phyloP scores from a whole-genome alignment of 192 early-diverging fungal genomes.

The Linnemannia elongata region DNA sequence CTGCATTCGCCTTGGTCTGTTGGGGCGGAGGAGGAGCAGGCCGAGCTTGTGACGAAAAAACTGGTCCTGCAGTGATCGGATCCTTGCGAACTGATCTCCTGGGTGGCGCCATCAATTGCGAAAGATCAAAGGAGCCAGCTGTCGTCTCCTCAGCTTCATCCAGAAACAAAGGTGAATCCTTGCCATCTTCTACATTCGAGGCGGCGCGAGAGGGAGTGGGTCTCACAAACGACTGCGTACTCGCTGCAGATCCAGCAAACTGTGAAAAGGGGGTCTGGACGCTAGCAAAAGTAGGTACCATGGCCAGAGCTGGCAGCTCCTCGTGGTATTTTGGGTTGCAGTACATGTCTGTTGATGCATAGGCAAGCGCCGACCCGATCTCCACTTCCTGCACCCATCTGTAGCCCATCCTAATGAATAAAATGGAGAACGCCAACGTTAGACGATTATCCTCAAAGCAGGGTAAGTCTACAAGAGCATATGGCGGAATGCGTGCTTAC shows the following conservation, averaged over 20 bases:
- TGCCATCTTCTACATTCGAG: background rate
- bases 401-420: conserved; percentile 39
- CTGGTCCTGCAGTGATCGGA: background rate
- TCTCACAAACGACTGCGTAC: background rate
- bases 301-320: conserved; percentile 7
- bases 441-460: too few relatives aligned
- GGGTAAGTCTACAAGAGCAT: too few relatives aligned
- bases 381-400: conserved; percentile 51
- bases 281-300: conserved; percentile 10
- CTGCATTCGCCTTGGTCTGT: background rate
- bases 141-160: conserved; percentile 5
- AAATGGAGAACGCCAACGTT: background rate
- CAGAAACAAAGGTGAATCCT: conserved; percentile 4
- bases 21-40: background rate
- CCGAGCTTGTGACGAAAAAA: background rate
- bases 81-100: background rate
- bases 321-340: conserved; percentile 50
- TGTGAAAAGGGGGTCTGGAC: conserved; percentile 8
- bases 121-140: conserved; percentile 6
- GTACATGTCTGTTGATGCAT: conserved; percentile 39
- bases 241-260: background rate
- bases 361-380: conserved; percentile 38
- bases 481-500: background rate
- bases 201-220: background rate
- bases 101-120: conserved; percentile 21